Evolutionary conservation across 371 early-diverging fungal species (phyloP).

Genomic region (Nematocida homosporus): DNA sequence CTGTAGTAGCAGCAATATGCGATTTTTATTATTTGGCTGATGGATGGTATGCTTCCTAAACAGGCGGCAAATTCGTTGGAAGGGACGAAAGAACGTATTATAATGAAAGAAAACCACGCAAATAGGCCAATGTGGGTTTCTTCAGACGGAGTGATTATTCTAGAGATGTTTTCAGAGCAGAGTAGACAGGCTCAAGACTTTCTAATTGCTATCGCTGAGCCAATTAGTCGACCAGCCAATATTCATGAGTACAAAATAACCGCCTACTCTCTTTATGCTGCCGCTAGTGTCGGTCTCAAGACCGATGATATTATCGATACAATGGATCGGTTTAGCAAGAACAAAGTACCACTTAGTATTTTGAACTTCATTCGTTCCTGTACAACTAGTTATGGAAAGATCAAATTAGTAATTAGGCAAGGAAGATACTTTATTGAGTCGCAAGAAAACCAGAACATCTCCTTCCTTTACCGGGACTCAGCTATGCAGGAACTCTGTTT

Average conservation of each 20-base stretch:
- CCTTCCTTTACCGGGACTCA: constrained; percentile 76
- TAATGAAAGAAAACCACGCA: constrained; percentile 78
- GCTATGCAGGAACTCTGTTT: constrained; percentile 69
- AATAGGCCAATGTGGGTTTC: constrained; percentile 88
- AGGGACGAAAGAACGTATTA: constrained; percentile 60
- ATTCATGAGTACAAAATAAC: constrained; percentile 97
- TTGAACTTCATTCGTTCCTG: constrained; percentile 78
- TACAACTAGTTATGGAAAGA: constrained; percentile 88
- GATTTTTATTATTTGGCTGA: background rate
- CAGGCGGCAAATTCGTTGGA: constrained; percentile 64
- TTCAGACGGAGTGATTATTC: constrained; percentile 81
- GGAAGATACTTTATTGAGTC: constrained; percentile 85
- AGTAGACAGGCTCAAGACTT: constrained; percentile 92
- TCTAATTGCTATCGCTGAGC: constrained; percentile 93
- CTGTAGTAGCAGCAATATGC: background rate
- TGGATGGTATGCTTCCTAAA: constrained; percentile 65
- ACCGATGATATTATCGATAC: constrained; percentile 88
- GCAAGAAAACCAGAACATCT: constrained; percentile 76
- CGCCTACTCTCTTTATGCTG: constrained; percentile 93
- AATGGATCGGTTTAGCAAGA: constrained; percentile 81
- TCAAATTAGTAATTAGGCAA: constrained; percentile 87
- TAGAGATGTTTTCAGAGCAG: constrained; percentile 88
- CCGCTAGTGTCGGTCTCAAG: constrained; percentile 92
- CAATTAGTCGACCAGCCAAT: constrained; percentile 82
- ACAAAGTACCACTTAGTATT: constrained; percentile 76